Base-by-base conservation (phyloP, 1,284 basidiomycete species). In the Malassezia obtusa region DNA sequence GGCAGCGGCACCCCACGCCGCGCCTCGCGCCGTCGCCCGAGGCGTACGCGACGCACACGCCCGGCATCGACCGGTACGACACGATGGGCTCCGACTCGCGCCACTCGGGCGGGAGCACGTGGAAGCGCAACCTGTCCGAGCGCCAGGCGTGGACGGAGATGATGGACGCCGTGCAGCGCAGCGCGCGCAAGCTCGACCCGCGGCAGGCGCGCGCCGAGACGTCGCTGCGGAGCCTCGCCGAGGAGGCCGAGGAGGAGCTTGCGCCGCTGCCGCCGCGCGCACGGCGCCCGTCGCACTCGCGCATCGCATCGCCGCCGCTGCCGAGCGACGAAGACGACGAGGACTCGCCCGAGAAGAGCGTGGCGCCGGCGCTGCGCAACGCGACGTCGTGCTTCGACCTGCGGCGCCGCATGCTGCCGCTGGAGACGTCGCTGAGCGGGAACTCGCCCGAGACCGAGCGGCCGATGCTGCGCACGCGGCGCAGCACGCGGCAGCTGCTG, bases 41-140 rank as follows among this genome's bases (percentile, higher is more conserved):
- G 22, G 36, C 36, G 21, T 28, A 32, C 21, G 25, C 32, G 32
- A 25, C 28, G 32, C 38, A 32, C 4, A 39, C 48, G 43, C 45
- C 44, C 8, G 44, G 22, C 38, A 32, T 22, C n/a, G 43, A 37
- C 15, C 28, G 24, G 57, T 36, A 32, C 35, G 39, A 49, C 35
- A 49, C 53, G 14, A 50, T 67, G 45, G 69, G 69, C 30, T 67
- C 71, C 19, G 69, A 71, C 30, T 68, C 68, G 41, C 55, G 68
- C 15, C 63, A 66, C 41, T 73, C 71, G 2, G 71, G 71, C 26
- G 71, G 71, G 11, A 70, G 65, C 45, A 71, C 68, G 30, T 62
- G 59, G 19, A 63, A 69, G 38, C 65, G 71, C 26, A 67, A 68
- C n/a, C 54, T 68, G 32, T 65, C 65, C 25, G 71, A 73, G 49